These are phyloP conservation scores for Alternaria sp. DNA, from an alignment of 2,329 filamentous ascomycete species.

Conservation along the genomic window DNA sequence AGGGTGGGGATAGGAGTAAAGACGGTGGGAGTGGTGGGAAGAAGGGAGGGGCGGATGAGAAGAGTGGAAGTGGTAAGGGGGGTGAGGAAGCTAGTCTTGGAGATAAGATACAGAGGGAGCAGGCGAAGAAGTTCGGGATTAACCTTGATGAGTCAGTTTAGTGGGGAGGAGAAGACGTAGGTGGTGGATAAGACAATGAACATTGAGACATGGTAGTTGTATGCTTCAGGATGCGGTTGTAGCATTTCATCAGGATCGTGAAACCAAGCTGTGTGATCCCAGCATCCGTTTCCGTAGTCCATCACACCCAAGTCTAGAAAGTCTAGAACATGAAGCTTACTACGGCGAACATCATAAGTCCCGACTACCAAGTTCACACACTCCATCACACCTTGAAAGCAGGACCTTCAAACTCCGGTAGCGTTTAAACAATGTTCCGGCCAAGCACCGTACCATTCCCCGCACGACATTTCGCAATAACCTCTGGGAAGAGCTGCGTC, in stretches of 20 bases:
- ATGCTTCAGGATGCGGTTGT: background rate
- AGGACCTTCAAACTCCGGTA: conserved; percentile 20
- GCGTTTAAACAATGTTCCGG: background rate
- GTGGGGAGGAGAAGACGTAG: background rate
- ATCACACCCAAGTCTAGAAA: too few relatives aligned
- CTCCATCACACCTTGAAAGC: background rate
- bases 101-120: conserved; percentile 19
- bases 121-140: conserved; percentile 29
- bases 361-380: background rate
- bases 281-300: background rate
- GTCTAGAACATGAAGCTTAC: background rate
- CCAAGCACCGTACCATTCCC: conserved; percentile 11
- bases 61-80: background rate
- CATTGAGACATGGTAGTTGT: background rate
- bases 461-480: conserved; percentile 26
- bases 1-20: background rate
- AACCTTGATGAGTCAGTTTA: conserved; percentile 15
- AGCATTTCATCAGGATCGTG: background rate
- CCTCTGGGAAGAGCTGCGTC: conserved; percentile 30
- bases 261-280: background rate
- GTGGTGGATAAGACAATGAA: background rate
- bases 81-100: background rate
- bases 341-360: background rate
- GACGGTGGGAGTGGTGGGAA: background rate
- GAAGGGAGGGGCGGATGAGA: background rate